Evolutionary conservation across 108 stramenopile species (phyloP).

Genomic region (Parmales sp.): DNA sequence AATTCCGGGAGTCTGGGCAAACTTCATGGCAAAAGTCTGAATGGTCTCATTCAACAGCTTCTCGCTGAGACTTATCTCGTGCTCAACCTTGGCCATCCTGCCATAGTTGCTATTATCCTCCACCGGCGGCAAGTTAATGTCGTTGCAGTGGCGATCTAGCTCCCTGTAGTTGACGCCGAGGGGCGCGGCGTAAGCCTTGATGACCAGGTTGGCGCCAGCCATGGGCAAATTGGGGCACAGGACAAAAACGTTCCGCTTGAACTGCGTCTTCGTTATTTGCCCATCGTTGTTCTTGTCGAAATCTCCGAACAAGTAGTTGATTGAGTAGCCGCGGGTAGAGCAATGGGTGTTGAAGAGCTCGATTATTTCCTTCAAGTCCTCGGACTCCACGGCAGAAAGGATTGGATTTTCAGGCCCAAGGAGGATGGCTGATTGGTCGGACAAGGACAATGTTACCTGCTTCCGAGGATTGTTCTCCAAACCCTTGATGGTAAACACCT

Average conservation of each 20-base stretch:
- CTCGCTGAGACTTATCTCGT: background rate
- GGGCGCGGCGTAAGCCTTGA: slow-evolving; percentile 8
- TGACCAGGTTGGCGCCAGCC: background rate
- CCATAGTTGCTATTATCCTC: background rate
- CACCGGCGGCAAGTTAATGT: background rate
- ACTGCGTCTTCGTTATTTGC: slow-evolving; percentile 8
- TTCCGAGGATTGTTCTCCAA: slow-evolving; percentile 7
- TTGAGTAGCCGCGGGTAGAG: background rate
- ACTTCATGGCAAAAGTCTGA: slow-evolving; percentile 3
- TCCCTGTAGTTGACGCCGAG: slow-evolving; percentile 3
- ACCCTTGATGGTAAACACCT: background rate
- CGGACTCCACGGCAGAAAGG: background rate
- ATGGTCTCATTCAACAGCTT: background rate
- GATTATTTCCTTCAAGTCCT: slow-evolving; percentile 7
- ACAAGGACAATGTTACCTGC: background rate
- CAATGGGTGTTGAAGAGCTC: slow-evolving; percentile 1
- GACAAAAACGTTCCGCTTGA: slow-evolving; percentile 12
- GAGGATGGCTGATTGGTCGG: background rate
- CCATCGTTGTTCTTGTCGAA: slow-evolving; percentile 11
- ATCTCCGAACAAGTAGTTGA: slow-evolving; percentile 1
- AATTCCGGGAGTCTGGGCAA: slow-evolving; percentile 10
- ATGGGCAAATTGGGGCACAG: slow-evolving; percentile 1
- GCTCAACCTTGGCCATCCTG: background rate
- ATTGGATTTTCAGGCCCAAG: background rate
- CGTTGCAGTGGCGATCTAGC: background rate